Evolutionary conservation across 2,329 filamentous ascomycete species (phyloP), one percentile per base, ranked within the genome.

Genomic region (Aureobasidium leucospermi): DNA sequence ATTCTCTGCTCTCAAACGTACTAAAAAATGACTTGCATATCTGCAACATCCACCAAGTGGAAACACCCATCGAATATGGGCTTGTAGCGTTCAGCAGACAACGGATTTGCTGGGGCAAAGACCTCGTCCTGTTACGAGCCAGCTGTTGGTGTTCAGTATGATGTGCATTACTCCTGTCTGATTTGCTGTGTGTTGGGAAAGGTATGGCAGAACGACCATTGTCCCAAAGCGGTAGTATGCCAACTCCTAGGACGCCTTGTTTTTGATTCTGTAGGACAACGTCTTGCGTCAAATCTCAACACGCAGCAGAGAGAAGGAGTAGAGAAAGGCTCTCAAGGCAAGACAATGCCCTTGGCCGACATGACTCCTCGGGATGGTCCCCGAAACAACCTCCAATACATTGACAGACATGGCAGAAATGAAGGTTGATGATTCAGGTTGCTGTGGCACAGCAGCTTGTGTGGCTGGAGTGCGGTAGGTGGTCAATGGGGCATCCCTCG

Each of bases 381-480:
- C 34, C 29, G 13, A 51, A 43, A 39, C 48, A 36, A n/a, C 8
- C 28, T 23, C 51, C 39, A 28, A 55, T 32, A 34, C 51, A 31
- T 11, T 43, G 51, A 55, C 51, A 55, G 51, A n/a, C 11, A 29
- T 41, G 32, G 15, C 10, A 47, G 38, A 59, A 23, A 51, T 48
- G 19, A 38, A 48, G 31, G 39, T n/a, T 47, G 13, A 32, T 47
- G 32, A 48, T 39, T 41, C 42, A 31, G 42, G 43, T 49, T 49
- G 39, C 55, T 43, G 55, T 58, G 51, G 51, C 39, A 55, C 49
- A 52, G 49, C 36, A 28, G 36, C 36, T 38, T 32, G 36, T 41
- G 49, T 34, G 51, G 36, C 38, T 42, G 38, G 4, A 6, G 38
- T 23, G 39, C 39, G 19, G 9, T 55, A 43, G 28, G 19, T 28